Evolutionary conservation across 345 rosid species (phyloP), one percentile per base, ranked within the genome.

Genomic region (Barbarea vulgaris): DNA sequence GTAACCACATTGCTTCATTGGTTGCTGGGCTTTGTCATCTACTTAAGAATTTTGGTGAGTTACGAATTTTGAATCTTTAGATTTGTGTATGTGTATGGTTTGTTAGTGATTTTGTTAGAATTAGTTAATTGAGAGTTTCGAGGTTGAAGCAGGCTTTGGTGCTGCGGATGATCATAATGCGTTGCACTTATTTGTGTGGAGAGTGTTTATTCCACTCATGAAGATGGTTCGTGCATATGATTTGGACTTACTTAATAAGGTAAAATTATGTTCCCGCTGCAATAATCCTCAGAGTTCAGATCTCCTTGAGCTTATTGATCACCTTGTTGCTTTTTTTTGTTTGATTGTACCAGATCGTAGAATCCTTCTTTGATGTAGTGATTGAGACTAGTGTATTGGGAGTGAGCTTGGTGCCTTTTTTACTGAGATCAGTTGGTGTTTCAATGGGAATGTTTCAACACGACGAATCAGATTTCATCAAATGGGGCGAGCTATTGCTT

Each of bases 1-100:
- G 78, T 53, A 77, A 78, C 66, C 68, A 80, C 69, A 68, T 88
- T 57, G 58, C 54, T 39, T 83, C 97, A 37, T 77, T 85, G 87
- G 85, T 90, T 54, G 69, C 80, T 34, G 90, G 93, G 71, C 87
- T 91, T 75, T 88, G 96, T 79, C 89, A 94, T 81, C 86, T 94
- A 68, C 83, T 88, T 6, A 85, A 88, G 69, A 85, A 70, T 72
- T 59, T 19, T 34, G 88, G 98, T 91, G 69, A 84, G 91, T 77
- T 64, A 7, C 17, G 3, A 17, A 17, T 18, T 28, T 51, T 42
- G 36, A 42, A 15, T 48, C 15, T 42, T 61, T 3, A 11, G 44
- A 27, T 50, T 11, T 56, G n/a, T 56, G 56, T 54, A 11, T 56
- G n/a, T 56, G 56, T 54, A 11, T 37, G 25, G 28, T 61, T 6